Evolutionary conservation across 495 filamentous ascomycete species (phyloP), one percentile per base, ranked within the genome.

Genomic region (Penicillium herquei): DNA sequence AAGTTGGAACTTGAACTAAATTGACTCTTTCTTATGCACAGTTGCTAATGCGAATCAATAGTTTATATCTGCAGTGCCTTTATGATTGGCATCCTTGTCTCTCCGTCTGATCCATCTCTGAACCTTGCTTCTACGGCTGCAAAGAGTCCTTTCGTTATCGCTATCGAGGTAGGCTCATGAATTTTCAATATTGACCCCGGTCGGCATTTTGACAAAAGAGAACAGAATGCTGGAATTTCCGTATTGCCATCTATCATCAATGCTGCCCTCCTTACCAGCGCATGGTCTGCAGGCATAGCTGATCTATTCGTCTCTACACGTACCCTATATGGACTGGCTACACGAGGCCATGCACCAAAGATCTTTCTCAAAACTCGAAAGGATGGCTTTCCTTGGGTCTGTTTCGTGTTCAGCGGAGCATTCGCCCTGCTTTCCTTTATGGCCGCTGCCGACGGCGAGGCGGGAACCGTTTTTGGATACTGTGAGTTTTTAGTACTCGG

Each of bases 191-290:
- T 49, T 5, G 32, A 45, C 17, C 9, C 3, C 16, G 8, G 17
- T 21, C 11, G 39, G 14, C 10, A 1, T 1, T 17, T 57, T 51
- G 14, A 51, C 3, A 32, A 11, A 0, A 18, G 14, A 1, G 52
- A 46, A 51, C 39, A 67, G 61, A 58, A 69, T 55, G 55, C 66
- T 18, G 48, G 64, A 33, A 61, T 62, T 8, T 35, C 48, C 14
- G 48, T 12, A 77, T 87, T 52, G 69, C 76, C 81, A 16, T 79
- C 74, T 9, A 75, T 90, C 47, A 86, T 91, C 63, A 91, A 91
- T 57, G 87, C 85, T 4, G 77, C 86, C 3, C 85, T 91, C 56
- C 77, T 90, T 41, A 87, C 83, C 3, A 85, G 81, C 14, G 87
- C 85, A 7, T 88, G 84, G 79, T 84, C 80, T 7, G 76, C 80